Evolutionary conservation across 352 stramenopile genomes (phyloP).

Genomic region (Phytophthora uliginosa): DNA sequence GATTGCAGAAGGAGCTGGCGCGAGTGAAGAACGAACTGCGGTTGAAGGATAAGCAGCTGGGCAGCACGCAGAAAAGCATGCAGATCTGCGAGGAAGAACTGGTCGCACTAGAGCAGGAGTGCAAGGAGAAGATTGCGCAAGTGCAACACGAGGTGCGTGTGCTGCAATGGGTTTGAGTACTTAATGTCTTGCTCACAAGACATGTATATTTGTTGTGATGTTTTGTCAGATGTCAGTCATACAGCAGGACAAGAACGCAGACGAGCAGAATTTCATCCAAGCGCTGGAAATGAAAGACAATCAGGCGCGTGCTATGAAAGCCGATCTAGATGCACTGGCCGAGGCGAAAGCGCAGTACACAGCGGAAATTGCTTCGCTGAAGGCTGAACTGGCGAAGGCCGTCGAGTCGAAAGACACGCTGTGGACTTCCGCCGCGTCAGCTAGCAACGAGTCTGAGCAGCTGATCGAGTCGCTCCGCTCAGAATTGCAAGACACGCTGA

Average conservation of each 20-base stretch:
- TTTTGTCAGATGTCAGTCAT: conserved; percentile 48
- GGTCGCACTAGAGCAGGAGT: conserved; percentile 80
- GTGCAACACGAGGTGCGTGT: conserved; percentile 61
- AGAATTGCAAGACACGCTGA: conserved; percentile 78
- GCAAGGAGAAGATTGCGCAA: conserved; percentile 73
- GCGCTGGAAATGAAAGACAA: conserved; percentile 80
- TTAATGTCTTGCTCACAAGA: neutral
- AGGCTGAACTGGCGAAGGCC: conserved; percentile 54
- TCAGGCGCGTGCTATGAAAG: conserved; percentile 56
- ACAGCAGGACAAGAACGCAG: conserved; percentile 68
- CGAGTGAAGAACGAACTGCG: conserved; percentile 63
- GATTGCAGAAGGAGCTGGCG: conserved; percentile 65
- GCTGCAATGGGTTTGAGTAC: neutral
- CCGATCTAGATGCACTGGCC: conserved; percentile 51
- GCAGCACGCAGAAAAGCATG: conserved; percentile 64
- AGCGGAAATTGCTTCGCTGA: conserved; percentile 52
- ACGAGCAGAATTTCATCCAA: conserved; percentile 82
- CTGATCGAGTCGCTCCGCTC: conserved; percentile 65
- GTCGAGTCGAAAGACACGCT: conserved; percentile 77
- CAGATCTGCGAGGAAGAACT: conserved; percentile 83
- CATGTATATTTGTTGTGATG: conserved; percentile 8
- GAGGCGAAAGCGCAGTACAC: conserved; percentile 47
- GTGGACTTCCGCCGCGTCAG: conserved; percentile 73
- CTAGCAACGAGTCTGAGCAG: conserved; percentile 75
- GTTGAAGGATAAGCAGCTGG: conserved; percentile 71